Percentiles rank a stretch among this genome's conserved stretches.
phyloP scores from a whole-genome alignment of 1,139 yeast species.

The Yamadazyma friedrichii region DNA sequence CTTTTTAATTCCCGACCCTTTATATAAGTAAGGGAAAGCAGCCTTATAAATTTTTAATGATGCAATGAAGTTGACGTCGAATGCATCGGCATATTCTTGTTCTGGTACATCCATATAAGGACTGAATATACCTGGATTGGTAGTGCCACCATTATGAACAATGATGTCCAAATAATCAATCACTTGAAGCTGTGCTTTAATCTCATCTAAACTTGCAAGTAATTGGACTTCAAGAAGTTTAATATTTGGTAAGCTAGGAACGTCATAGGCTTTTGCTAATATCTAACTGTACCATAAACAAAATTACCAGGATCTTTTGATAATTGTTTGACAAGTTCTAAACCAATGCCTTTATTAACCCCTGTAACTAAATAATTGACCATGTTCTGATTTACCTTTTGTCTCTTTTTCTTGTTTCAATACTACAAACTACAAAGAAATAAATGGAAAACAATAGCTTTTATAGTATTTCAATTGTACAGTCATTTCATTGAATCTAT shows the following conservation, averaged over 20 bases:
- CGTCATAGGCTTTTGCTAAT: conserved; percentile 1
- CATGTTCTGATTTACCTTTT: conserved; percentile 7
- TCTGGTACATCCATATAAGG: neutral
- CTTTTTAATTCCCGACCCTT: conserved; percentile 6
- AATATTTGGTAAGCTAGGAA: conserved; percentile 5
- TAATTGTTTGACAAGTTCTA: conserved; percentile 12
- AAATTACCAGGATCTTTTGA: conserved; percentile 15
- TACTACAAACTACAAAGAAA: too few species aligned
- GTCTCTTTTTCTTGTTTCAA: too few species aligned
- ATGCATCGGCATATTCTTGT: conserved; percentile 6
- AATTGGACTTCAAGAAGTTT: conserved; percentile 15
- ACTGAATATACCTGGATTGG: neutral
- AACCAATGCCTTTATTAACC: conserved; percentile 9
- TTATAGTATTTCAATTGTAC: too few species aligned
- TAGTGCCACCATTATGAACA: conserved; percentile 13
- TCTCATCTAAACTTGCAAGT: conserved; percentile 2
- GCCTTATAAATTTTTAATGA: conserved; percentile 5
- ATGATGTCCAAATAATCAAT: conserved; percentile 11
- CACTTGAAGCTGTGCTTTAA: conserved; percentile 8
- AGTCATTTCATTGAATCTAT: too few species aligned
- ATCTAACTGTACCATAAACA: conserved; percentile 27
- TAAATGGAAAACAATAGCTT: too few species aligned
- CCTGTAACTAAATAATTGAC: conserved; percentile 5
- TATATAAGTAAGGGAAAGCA: conserved; percentile 9
- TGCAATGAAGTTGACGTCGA: conserved; percentile 9